Evolutionary conservation across 1,284 basidiomycete genomes (phyloP).

Genomic region (Apiotrichum veenhuisii): DNA sequence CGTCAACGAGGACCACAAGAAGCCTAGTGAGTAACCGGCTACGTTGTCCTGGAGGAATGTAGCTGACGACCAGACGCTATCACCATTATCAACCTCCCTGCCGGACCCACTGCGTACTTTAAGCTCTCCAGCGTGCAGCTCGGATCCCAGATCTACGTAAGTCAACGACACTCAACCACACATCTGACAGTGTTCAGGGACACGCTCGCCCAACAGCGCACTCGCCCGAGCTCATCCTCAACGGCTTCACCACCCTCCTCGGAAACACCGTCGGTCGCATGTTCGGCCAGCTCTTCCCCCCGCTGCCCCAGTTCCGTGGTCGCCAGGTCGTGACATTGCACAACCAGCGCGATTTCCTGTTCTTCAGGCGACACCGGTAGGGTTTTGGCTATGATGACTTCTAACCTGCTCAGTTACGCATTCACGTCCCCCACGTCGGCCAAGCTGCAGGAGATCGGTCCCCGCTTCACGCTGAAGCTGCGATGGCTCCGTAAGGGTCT

Average conservation of each 20-base stretch:
- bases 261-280: conserved; percentile 89
- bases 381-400: conserved; percentile 20
- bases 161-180: conserved; percentile 30
- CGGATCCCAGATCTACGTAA: conserved; percentile 77
- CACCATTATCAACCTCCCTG: conserved; percentile 83
- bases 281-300: conserved; percentile 93
- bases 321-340: conserved; percentile 96
- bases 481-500: conserved; percentile 83
- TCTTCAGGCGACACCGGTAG: conserved; percentile 89
- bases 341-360: conserved; percentile 96
- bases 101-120: conserved; percentile 94
- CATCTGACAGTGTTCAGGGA: conserved; percentile 57
- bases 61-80: conserved; percentile 66
- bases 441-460: conserved; percentile 94
- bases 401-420: conserved; percentile 63
- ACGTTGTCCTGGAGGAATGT: too few relatives aligned
- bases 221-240: conserved; percentile 91
- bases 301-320: conserved; percentile 91
- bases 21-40: conserved; percentile 85
- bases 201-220: conserved; percentile 91
- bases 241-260: conserved; percentile 89
- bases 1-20: conserved; percentile 90
- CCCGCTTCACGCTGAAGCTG: conserved; percentile 92
- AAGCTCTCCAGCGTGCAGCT: conserved; percentile 85
- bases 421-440: conserved; percentile 89